Evolutionary conservation across 768 basidiomycete species (phyloP).

Genomic region (Podaxis sp.): DNA sequence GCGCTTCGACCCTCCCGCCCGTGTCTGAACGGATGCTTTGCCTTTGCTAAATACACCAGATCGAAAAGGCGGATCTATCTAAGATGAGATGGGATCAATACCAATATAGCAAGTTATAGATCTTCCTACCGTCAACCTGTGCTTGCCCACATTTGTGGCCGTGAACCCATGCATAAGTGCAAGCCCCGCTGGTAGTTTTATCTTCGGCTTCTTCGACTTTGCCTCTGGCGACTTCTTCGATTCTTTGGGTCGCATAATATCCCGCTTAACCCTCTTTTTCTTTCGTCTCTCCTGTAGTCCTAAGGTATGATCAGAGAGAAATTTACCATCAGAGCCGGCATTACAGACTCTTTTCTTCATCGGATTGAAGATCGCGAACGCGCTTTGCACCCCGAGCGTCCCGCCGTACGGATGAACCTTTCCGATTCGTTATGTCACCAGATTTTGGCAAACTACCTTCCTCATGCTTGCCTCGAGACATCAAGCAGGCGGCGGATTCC

Average conservation of each 20-base stretch:
- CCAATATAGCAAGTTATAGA: background rate
- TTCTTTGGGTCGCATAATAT: slow-evolving; percentile 42
- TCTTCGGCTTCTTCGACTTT: slow-evolving; percentile 25
- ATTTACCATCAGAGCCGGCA: background rate
- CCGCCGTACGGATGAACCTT: background rate
- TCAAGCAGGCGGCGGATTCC: background rate
- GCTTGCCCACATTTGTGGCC: slow-evolving; percentile 60
- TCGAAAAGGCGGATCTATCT: slow-evolving; percentile 44
- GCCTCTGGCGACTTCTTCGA: slow-evolving; percentile 19
- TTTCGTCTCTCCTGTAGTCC: slow-evolving; percentile 68
- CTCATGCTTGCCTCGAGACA: background rate
- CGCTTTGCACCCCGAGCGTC: background rate
- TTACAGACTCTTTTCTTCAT: slow-evolving; percentile 25
- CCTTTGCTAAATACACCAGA: slow-evolving; percentile 67
- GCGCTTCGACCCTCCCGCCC: slow-evolving; percentile 25
- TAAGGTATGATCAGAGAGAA: slow-evolving; percentile 24
- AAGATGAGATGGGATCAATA: background rate
- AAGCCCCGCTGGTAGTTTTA: slow-evolving; percentile 46
- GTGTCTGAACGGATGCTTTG: slow-evolving; percentile 52
- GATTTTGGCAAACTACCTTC: background rate
- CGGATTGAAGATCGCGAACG: slow-evolving; percentile 17
- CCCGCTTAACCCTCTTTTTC: slow-evolving; percentile 57
- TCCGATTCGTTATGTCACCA: background rate
- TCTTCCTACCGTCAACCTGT: slow-evolving; percentile 56
- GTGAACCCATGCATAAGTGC: slow-evolving; percentile 70